These are phyloP conservation scores for Eragrostis curvula DNA, from an alignment of 176 grass and related monocot species.

Conservation along the genomic window DNA sequence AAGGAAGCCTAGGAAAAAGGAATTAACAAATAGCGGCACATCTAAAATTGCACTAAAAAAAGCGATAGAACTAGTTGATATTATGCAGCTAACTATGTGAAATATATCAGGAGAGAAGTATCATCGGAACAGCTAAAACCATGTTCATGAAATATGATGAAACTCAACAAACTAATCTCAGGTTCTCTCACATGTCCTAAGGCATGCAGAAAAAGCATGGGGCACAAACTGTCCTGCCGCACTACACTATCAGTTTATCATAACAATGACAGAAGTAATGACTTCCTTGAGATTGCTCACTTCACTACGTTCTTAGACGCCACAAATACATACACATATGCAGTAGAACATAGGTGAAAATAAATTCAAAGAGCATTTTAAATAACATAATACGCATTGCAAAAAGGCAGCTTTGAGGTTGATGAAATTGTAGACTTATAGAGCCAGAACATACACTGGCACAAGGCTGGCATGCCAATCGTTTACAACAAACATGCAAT, in stretches of 20 bases:
- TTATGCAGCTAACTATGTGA: slow-evolving; percentile 20
- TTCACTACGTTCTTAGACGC: background rate
- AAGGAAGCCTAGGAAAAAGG: background rate
- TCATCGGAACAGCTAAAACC: background rate
- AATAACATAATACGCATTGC: slow-evolving; percentile 11
- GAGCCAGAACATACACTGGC: slow-evolving; percentile 68
- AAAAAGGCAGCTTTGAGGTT: slow-evolving; percentile 9
- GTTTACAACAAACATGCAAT: slow-evolving; percentile 90
- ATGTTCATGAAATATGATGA: slow-evolving; percentile 12
- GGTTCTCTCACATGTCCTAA: slow-evolving; percentile 19
- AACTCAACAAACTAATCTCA: slow-evolving; percentile 19
- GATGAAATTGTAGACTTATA: slow-evolving; percentile 25
- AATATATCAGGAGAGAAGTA: slow-evolving; percentile 8
- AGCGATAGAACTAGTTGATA: background rate
- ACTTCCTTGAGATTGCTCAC: background rate
- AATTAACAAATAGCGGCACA: background rate
- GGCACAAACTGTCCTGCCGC: background rate
- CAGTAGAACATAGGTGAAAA: background rate
- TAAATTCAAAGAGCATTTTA: slow-evolving; percentile 2
- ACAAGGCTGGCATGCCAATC: slow-evolving; percentile 99
- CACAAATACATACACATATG: background rate
- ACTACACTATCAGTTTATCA: background rate
- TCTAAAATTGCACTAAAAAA: background rate
- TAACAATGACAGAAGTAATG: background rate
- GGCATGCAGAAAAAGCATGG: slow-evolving; percentile 11